Evolutionary conservation across 441 rosid species (phyloP), one percentile per base, ranked within the genome.

Genomic region (Isatis lusitanica): DNA sequence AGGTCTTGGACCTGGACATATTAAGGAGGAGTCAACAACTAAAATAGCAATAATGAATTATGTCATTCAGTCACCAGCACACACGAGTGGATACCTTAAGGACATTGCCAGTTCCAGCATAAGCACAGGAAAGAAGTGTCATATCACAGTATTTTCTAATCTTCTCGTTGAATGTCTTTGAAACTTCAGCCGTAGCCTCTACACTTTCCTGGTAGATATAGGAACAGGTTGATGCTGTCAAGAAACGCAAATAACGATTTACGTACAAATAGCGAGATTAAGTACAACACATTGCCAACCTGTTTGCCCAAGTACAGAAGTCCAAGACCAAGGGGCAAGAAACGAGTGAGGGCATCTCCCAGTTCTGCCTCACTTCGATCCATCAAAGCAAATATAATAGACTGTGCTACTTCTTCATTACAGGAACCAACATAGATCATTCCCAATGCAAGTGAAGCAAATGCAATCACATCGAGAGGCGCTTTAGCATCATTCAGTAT

Each of bases 21-120:
- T 6, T 7, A 21, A 17, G 51, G 63, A 13, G 61, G 52, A 57
- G 60, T 56, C 10, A 62, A 48, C 48, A 21, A 43, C 38, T 53
- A 33, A 51, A 53, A 35, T 56, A 42, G 30, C 70, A 39, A 35
- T 13, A 16, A 43, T 47, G 42, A 15, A 63, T 57, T 58, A n/a
- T 36, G 52, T 30, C 71, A 53, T 70, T 9, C 76, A 70, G 18
- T 40, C 63, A 51, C 42, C 63, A 43, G 33, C 63, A 42, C 72
- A 56, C 11, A 42, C 46, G 26, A 42, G 21, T 38, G 16, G 66
- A 39, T 76, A 91, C 97, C 96, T 87, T 91, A 6, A 91, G 88
- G 80, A 91, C 91, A 82, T 93, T 88, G 76, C 98, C 97, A 10
- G 97, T 91, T 65, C 94, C 98, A 47, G 97, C 93, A 83, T 88